Base-by-base conservation (phyloP, 306 rosid genomes). In the Vigna nakashimae region DNA sequence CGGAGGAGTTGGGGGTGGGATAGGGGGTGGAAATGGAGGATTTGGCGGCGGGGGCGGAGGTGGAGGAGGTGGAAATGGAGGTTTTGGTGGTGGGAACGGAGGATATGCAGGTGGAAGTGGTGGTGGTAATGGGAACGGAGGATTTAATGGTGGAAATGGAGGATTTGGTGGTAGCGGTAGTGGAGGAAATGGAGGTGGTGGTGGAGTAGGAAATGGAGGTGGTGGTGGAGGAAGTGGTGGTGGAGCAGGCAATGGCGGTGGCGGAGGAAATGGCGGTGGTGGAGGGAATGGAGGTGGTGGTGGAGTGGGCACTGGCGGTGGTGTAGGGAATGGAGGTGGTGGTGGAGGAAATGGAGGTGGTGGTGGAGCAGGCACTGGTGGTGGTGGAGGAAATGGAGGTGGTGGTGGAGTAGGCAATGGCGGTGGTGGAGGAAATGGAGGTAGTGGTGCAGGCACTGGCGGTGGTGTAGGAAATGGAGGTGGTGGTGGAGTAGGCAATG, bases 1-100 rank as follows among this genome's bases (percentile, higher is more conserved):
- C 12, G 84, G 82, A 20, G 84, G 85, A 28, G 57, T 6, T 51
- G 77, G 80, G 48, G 85, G 82, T 13, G 84, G 84, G 13, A 11
- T 6, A 43, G 77, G 80, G 53, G 85, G 82, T 13, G 84, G 84
- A 17, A 11, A 11, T 38, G 65, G 65, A 12, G 84, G 86, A 9
- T 74, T 9, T 63, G 87, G 82, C 10, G 72, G 79, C 1, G 71
- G 71, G 5, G 46, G 11, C 7, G 62, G 77, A 1, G 74, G 71
- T 59, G 86, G 86, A 58, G 83, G 46, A 4, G 83, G 38, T 28
- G 66, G 30, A 20, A 20, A 20, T 20, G 22, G 22, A 20, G 22
- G 22, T 20, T 20, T 20, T 13, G 79, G 74, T 43, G 75, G 74
- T 4, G 80, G 75, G 9, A 40, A 40, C 16, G 52, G 11, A 40